Evolutionary conservation across 495 filamentous ascomycete genomes (phyloP).

Genomic region (Tetracladium setigerum): DNA sequence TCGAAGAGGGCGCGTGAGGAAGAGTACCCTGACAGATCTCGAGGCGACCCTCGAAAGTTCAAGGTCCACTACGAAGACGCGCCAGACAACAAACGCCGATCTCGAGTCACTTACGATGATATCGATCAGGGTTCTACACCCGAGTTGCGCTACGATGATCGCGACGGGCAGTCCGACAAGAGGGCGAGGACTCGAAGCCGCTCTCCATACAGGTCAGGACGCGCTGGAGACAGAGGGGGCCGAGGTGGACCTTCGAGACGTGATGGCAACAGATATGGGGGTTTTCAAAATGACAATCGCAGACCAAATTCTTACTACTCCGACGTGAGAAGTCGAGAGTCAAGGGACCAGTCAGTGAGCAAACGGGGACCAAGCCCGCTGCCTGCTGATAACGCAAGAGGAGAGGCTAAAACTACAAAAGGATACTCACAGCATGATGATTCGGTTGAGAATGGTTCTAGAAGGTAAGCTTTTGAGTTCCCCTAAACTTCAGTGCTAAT

Average conservation of each 20-base stretch:
- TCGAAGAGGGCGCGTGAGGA: slow-evolving; percentile 64
- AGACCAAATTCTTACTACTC: slow-evolving; percentile 21
- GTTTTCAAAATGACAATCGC: slow-evolving; percentile 20
- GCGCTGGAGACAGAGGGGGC: slow-evolving; percentile 34
- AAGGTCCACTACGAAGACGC: slow-evolving; percentile 53
- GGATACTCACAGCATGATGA: slow-evolving; percentile 48
- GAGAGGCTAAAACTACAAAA: slow-evolving; percentile 57
- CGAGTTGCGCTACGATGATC: slow-evolving; percentile 45
- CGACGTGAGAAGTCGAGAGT: slow-evolving; percentile 24
- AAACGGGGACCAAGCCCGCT: slow-evolving; percentile 50
- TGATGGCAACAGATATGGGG: slow-evolving; percentile 23
- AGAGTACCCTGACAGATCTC: slow-evolving; percentile 47
- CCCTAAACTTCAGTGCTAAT: background rate
- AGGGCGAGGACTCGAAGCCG: slow-evolving; percentile 61
- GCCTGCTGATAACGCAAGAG: slow-evolving; percentile 47
- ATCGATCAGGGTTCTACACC: slow-evolving; percentile 52
- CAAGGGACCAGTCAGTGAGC: slow-evolving; percentile 59
- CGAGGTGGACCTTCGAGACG: slow-evolving; percentile 25
- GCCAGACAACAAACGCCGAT: slow-evolving; percentile 35
- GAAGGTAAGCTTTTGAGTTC: slow-evolving; percentile 8
- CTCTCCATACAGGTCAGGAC: slow-evolving; percentile 44
- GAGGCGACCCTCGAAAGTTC: slow-evolving; percentile 45
- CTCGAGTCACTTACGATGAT: slow-evolving; percentile 52
- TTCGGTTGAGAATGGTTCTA: slow-evolving; percentile 9
- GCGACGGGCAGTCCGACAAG: slow-evolving; percentile 39